Base-by-base conservation (phyloP, 2,329 filamentous ascomycete genomes). In the Apiospora rasikravindrae region DNA sequence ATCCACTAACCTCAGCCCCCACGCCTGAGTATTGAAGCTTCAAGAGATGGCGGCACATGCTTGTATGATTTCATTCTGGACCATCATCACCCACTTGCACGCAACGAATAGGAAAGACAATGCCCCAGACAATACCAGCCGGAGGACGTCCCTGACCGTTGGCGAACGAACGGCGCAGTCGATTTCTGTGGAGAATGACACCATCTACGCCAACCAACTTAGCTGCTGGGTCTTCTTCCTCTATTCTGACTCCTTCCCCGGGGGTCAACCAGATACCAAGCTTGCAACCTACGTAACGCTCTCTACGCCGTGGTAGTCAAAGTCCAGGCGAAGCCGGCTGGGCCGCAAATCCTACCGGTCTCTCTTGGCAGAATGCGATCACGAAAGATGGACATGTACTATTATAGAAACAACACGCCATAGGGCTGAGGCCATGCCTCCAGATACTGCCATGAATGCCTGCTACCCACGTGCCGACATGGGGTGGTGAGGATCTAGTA, bases 401-500 rank as follows among this genome's bases (percentile, higher is more conserved):
- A 64, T 64, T 40, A 64, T 64, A 64, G 57, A 40, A 64, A 64
- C 57, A 64, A n/a, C 33, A 22, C 33, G 10, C 33, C 57, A 40
- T 40, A 64, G 57, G 57, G 57, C 57, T 64, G 57, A 40, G 33
- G 33, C 57, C 40, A 40, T 61, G 29, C 29, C 53, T 61, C 8
- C 53, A 11, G 53, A 8, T 19, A 33, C 53, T 61, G 29, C 53
- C 10, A 8, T 19, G 26, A 11, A 61, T 33, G 10, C 16, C 26
- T 40, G 57, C 13, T 10, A 64, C 40, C 33, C 33, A 13, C 57
- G 33, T n/a, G 57, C 33, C 33, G 40, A n/a, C 22, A 13, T 10
- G 33, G 5, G 19, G 10, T 64, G 29, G 11, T 8, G 33, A 64
- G 33, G 8, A 40, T 40, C 7, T 14, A 37, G 33, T n/a, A 61